These are phyloP conservation scores for Lodderomyces theae DNA, from an alignment of 1,139 yeast species.

Conservation along the genomic window DNA sequence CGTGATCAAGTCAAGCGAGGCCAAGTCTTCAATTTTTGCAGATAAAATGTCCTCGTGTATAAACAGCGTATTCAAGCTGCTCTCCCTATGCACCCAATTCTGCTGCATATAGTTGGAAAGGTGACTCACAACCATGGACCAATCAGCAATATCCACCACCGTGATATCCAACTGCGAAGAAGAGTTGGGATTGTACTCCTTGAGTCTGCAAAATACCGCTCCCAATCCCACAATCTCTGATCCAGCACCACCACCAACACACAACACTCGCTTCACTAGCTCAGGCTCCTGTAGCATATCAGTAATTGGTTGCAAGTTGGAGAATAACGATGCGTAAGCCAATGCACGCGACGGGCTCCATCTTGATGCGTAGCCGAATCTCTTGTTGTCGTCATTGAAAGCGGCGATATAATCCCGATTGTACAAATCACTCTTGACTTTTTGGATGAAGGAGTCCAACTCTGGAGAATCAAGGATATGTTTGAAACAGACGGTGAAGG, in stretches of 20 bases:
- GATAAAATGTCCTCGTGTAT: conserved; percentile 47
- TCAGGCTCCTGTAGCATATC: conserved; percentile 34
- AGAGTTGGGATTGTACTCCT: conserved; percentile 37
- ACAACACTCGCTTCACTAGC: conserved; percentile 41
- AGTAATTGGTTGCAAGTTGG: conserved; percentile 44
- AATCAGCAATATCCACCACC: conserved; percentile 75
- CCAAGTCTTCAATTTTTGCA: conserved; percentile 13
- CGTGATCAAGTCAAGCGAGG: conserved; percentile 51
- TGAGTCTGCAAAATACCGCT: conserved; percentile 52
- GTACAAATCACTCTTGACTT: conserved; percentile 66
- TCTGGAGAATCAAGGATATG: conserved; percentile 45
- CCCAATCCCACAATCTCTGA: conserved; percentile 75
- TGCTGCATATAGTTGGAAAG: conserved; percentile 41
- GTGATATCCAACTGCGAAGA: conserved; percentile 41
- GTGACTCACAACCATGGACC: conserved; percentile 54
- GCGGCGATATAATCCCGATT: conserved; percentile 70
- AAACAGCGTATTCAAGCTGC: conserved; percentile 45
- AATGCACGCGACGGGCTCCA: conserved; percentile 87
- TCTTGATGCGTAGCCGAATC: conserved; percentile 75
- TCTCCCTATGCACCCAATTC: conserved; percentile 51
- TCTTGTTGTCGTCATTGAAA: conserved; percentile 58
- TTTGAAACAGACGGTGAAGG: conserved; percentile 48
- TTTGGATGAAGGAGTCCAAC: conserved; percentile 51
- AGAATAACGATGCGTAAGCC: conserved; percentile 66
- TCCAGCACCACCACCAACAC: conserved; percentile 89